Base-by-base conservation (phyloP, 495 filamentous ascomycete species). In the Talaromyces borbonicus region DNA sequence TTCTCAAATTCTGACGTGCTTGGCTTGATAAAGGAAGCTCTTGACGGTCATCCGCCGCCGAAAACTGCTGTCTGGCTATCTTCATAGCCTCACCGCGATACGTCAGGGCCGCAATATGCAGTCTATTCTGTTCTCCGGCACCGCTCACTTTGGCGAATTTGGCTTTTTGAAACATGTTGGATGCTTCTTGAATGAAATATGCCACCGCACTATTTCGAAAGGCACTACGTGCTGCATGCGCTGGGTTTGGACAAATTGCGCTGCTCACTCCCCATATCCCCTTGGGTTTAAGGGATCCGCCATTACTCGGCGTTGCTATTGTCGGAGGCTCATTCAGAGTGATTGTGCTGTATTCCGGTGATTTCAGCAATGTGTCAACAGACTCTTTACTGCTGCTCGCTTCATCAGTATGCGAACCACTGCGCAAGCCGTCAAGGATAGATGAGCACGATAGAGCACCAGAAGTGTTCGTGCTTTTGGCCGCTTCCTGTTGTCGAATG, bases 71-170 rank as follows among this genome's bases (percentile, higher is more conserved):
- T 24, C 29, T 26, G 22, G 47, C 47, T 14, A 43, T 36, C 15
- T 33, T 42, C 22, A 49, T 44, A 3, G 47, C 47, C 29, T 49
- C 36, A 36, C 47, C 47, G 18, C 47, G 47, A 36, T 49, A 49
- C 4, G 47, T 44, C 6, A 49, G 23, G 2, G 47, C 47, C 11
- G 27, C 26, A 19, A 49, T 37, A 25, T 44, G 27, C n/a, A 44
- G 19, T 8, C 44, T 44, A 20, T 38, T 33, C 24, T 37, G 41
- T 11, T 44, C 19, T 9, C 44, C 47, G 1, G 12, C 5, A n/a
- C 30, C 36, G 18, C 22, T 25, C 36, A 26, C 35, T 6, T 26
- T 20, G 15, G 35, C 39, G n/a, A 49, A 35, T 2, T 37, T 32
- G 5, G 39, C 24, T 23, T 35, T 43, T 9, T 49, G 30, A n/a